Evolutionary conservation across 768 basidiomycete species (phyloP).

Genomic region (Phanerochaete carnosa): DNA sequence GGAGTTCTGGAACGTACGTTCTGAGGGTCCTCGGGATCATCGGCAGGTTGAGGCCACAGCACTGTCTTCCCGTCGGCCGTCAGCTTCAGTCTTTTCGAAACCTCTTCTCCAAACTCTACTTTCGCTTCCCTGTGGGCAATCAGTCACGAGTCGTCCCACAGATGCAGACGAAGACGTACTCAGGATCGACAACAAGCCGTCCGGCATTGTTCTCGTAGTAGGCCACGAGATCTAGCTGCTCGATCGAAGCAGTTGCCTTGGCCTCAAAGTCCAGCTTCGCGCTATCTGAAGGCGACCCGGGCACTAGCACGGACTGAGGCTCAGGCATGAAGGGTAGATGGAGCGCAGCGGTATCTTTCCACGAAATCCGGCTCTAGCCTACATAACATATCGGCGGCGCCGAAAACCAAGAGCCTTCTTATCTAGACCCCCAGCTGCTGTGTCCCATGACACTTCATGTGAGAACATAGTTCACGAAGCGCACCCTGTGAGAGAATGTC

Average conservation of each 20-base stretch:
- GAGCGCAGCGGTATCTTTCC: too few species aligned
- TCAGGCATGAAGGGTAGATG: too few species aligned
- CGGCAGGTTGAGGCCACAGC: slow-evolving; percentile 63
- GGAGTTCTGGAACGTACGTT: slow-evolving; percentile 32
- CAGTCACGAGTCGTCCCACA: background rate
- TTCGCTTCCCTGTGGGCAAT: slow-evolving; percentile 45
- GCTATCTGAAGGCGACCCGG: background rate
- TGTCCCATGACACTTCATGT: too few species aligned
- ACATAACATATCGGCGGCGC: too few species aligned
- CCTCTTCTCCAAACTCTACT: slow-evolving; percentile 49
- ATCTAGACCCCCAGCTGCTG: too few species aligned
- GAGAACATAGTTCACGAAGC: too few species aligned
- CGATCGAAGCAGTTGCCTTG: background rate
- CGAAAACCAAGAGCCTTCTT: too few species aligned
- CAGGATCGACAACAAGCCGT: slow-evolving; percentile 54
- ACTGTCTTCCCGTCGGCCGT: slow-evolving; percentile 49
- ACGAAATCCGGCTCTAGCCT: too few species aligned
- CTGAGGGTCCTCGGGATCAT: slow-evolving; percentile 55
- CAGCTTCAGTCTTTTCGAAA: slow-evolving; percentile 50
- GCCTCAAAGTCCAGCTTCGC: background rate
- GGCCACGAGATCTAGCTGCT: slow-evolving; percentile 24
- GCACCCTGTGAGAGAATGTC: background rate
- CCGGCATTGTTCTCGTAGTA: slow-evolving; percentile 53
- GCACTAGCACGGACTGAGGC: too few species aligned
- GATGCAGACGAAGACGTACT: slow-evolving; percentile 34